Evolutionary conservation across 1,284 basidiomycete genomes (phyloP), one percentile per base, ranked within the genome.

Genomic region (Fomitiporia mediterranea): DNA sequence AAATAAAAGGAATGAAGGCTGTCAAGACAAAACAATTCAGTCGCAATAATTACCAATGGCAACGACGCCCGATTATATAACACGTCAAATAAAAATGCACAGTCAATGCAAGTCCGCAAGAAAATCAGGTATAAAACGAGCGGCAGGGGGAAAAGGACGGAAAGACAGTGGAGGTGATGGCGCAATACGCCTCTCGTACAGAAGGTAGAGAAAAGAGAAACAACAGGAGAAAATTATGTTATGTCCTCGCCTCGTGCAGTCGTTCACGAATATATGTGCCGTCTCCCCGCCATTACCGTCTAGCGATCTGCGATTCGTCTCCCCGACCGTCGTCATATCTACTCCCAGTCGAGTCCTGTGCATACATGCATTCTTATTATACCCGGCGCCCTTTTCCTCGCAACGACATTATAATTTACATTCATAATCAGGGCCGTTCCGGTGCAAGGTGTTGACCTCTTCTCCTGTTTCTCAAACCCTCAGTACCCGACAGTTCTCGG

Each of bases 291-390:
- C 21, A 11, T 13, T 19, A n/a, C 7, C 17, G 17, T 27, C n/a
- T 27, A 5, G 6, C 2, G 21, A 27, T 21, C 23, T 25, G 42
- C 23, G 23, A 9, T 27, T 13, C 25, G 13, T 9, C 23, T 23
- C 15, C 39, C 9, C 42, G 27, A 44, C 42, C 21, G 42, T 44
- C 43, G 43, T 44, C 43, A 44, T 44, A 44, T 44, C 43, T 44
- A 44, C 43, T 25, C 19, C 19, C n/a, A n/a, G n/a, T n/a, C n/a
- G n/a, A n/a, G n/a, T n/a, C n/a, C n/a, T n/a, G n/a, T n/a, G n/a
- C n/a, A n/a, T n/a, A n/a, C n/a, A n/a, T n/a, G n/a, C n/a, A n/a
- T n/a, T n/a, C n/a, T n/a, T n/a, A n/a, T n/a, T n/a, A n/a, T n/a
- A n/a, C n/a, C n/a, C n/a, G n/a, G n/a, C n/a, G n/a, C n/a, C n/a